Evolutionary conservation across 1,284 basidiomycete species (phyloP).

Genomic region (Cerioporus squamosus): DNA sequence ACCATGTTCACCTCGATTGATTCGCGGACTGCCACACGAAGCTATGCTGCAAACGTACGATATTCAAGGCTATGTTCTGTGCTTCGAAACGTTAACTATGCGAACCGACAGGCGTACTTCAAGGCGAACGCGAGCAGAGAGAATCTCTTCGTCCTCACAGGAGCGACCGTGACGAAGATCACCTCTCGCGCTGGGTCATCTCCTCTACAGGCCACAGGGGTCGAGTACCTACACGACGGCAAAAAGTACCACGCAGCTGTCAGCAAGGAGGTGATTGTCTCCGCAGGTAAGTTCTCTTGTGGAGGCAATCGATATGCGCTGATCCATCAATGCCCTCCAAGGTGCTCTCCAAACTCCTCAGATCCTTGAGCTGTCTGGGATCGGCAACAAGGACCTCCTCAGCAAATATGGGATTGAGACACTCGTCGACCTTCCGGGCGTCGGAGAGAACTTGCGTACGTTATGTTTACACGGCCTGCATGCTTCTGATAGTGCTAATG

Average conservation of each 20-base stretch:
- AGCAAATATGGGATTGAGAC: slow-evolving; percentile 34
- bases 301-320: not conserved
- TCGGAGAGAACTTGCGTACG: slow-evolving; percentile 39
- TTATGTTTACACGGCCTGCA: slow-evolving; percentile 28
- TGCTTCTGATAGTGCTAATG: slow-evolving; percentile 36
- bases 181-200: not conserved
- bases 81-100: no score
- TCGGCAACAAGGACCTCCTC: slow-evolving; percentile 38
- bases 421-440: slow-evolving; percentile 38
- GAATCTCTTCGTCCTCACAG: slow-evolving; percentile 19
- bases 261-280: slow-evolving; percentile 6
- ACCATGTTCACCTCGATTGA: not conserved
- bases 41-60: slow-evolving; percentile 6
- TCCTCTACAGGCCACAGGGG: slow-evolving; percentile 8
- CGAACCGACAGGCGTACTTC: slow-evolving; percentile 11
- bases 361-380: slow-evolving; percentile 42
- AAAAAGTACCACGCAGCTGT: not conserved
- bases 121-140: slow-evolving; percentile 1
- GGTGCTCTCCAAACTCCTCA: not conserved
- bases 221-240: not conserved
- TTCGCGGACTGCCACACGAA: slow-evolving; percentile 3
- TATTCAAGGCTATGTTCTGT: no score
- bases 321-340: not conserved
- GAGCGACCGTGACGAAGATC: slow-evolving; percentile 10
- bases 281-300: not conserved